Evolutionary conservation across 2,329 filamentous ascomycete genomes (phyloP), one percentile per base, ranked within the genome.

Genomic region (Dichotomopilus funicola): DNA sequence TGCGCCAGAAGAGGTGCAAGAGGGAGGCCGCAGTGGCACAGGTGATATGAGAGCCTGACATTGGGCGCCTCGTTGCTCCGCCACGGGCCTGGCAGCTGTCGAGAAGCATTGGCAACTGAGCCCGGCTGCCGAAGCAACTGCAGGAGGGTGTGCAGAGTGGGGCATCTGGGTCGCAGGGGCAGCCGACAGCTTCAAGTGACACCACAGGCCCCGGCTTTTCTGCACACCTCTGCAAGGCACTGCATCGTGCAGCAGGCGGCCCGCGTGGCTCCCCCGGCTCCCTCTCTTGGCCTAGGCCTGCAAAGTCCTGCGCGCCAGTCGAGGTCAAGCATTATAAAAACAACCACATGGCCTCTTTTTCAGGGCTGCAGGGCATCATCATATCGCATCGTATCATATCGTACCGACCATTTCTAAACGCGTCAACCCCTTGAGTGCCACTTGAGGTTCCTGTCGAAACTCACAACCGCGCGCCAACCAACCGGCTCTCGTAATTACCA

Each of bases 31-130:
- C 51, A 40, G 19, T 12, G 9, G 41, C 12, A 9, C 41, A 41
- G 34, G 19, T 19, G 12, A 38, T 47, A 34, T 4, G 7, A 2
- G 38, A 4, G 38, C 38, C 40, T 54, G 27, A 54, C 19, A 27
- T 11, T 54, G 47, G 53, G 9, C 53, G 53, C 53, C 53, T 54
- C 36, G 37, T n/a, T 34, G 49, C 54, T 56, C 43, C 49, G 54
- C 54, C 54, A 34, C 54, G n/a, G 10, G 1, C 9, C 19, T 9
- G 11, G 10, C 41, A 9, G 13, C 42, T 40, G 36, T 37, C 11
- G 36, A 41, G 19, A 27, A 27, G 19, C 19, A 27, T 27, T 27
- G 19, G 19, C 19, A 27, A 27, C 19, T 27, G 19, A 27, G 19
- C 19, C 19, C 19, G 19, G 19, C 19, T 27, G 19, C 19, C 19